These are phyloP conservation scores for Hypholoma sublateritium DNA, from an alignment of 768 basidiomycete genomes.

Conservation along the genomic window DNA sequence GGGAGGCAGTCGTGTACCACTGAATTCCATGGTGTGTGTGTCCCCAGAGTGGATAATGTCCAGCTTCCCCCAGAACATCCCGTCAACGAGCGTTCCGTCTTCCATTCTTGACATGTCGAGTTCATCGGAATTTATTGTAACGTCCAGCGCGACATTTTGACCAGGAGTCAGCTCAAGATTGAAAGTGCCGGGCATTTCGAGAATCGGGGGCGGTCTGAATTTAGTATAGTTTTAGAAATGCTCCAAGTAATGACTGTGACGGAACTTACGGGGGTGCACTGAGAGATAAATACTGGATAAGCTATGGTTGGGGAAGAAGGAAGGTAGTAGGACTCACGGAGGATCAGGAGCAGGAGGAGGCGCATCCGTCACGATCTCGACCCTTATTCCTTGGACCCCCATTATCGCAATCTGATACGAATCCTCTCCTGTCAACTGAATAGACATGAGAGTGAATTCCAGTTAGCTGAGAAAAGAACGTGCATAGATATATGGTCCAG, in stretches of 20 bases:
- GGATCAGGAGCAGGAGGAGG: slow-evolving; percentile 85
- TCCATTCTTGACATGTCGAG: slow-evolving; percentile 92
- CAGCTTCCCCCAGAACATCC: slow-evolving; percentile 86
- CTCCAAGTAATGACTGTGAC: background rate
- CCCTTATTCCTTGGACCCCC: slow-evolving; percentile 78
- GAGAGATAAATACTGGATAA: slow-evolving; percentile 10
- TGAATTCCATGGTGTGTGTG: slow-evolving; percentile 80
- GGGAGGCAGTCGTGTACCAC: slow-evolving; percentile 68
- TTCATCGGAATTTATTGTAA: slow-evolving; percentile 76
- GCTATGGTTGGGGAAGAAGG: slow-evolving; percentile 18
- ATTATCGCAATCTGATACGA: slow-evolving; percentile 88
- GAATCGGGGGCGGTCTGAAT: slow-evolving; percentile 62
- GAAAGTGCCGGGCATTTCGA: slow-evolving; percentile 87
- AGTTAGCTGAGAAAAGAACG: slow-evolving; percentile 21
- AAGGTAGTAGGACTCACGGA: slow-evolving; percentile 53
- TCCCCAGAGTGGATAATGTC: slow-evolving; percentile 79
- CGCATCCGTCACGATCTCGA: slow-evolving; percentile 84
- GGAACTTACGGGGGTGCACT: slow-evolving; percentile 49
- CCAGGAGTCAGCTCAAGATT: slow-evolving; percentile 79
- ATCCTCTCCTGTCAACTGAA: slow-evolving; percentile 78
- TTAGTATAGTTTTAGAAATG: background rate
- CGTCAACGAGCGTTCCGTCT: slow-evolving; percentile 83
- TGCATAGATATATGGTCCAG: slow-evolving; percentile 85
- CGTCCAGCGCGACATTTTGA: slow-evolving; percentile 78
- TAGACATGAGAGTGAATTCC: background rate